These are phyloP conservation scores for Hyaloscypha hepaticicola DNA, from an alignment of 495 filamentous ascomycete species.

Conservation along the genomic window DNA sequence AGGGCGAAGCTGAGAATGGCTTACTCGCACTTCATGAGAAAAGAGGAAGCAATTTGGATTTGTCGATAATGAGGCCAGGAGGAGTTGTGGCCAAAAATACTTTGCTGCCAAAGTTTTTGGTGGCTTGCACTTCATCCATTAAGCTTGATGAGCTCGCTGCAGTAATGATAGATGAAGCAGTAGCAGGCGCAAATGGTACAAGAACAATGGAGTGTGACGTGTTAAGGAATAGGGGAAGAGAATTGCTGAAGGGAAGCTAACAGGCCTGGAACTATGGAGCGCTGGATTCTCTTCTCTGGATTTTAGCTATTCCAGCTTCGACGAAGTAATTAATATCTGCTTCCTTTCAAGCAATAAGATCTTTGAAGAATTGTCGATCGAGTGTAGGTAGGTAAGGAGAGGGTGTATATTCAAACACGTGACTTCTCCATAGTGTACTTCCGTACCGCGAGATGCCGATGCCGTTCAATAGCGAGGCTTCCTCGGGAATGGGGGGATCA, in stretches of 20 bases:
- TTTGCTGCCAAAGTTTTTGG: neutral
- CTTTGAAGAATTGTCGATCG: neutral
- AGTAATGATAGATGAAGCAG: constrained; percentile 12
- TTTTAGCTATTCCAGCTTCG: neutral
- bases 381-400: neutral
- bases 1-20: constrained; percentile 18
- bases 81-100: constrained; percentile 14
- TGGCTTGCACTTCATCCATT: neutral
- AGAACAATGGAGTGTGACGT: constrained; percentile 13
- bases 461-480: neutral
- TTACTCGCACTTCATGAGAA: constrained; percentile 24
- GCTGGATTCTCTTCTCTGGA: neutral
- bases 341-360: neutral
- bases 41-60: constrained; percentile 11
- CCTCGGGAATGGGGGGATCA: neutral
- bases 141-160: constrained; percentile 17
- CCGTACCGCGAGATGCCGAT: neutral
- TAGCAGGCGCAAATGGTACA: constrained; percentile 2
- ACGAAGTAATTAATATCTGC: neutral
- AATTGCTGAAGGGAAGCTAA: neutral
- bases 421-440: neutral
- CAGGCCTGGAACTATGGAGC: neutral
- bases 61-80: constrained; percentile 6
- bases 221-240: constrained; percentile 2
- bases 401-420: neutral